Evolutionary conservation across 2,329 filamentous ascomycete species (phyloP).

Genomic region (Talaromyces sp.): DNA sequence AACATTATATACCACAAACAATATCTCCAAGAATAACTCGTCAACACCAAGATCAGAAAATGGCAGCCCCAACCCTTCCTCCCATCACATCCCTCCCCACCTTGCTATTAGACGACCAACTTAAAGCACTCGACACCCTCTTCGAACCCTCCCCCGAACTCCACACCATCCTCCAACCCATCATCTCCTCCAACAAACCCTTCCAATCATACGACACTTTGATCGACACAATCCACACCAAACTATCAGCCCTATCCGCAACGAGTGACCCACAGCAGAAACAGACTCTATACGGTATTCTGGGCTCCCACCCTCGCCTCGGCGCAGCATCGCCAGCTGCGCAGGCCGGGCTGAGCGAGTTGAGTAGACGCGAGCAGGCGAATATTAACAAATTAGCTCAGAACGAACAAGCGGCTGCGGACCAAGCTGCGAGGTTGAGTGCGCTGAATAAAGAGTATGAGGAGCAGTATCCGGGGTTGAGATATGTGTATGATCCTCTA

Average conservation of each 20-base stretch:
- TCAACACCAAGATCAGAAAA: background rate
- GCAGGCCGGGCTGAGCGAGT: slow-evolving; percentile 65
- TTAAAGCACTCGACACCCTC: slow-evolving; percentile 65
- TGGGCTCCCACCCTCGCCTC: slow-evolving; percentile 78
- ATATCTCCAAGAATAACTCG: background rate
- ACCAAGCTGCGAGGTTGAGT: slow-evolving; percentile 57
- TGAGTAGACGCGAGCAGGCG: slow-evolving; percentile 79
- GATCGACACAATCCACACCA: slow-evolving; percentile 62
- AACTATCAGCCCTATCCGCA: slow-evolving; percentile 60
- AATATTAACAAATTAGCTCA: slow-evolving; percentile 55
- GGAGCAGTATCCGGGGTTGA: slow-evolving; percentile 71
- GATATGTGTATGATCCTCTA: slow-evolving; percentile 60
- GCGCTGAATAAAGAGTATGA: slow-evolving; percentile 76
- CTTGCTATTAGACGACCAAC: slow-evolving; percentile 55
- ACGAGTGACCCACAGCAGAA: slow-evolving; percentile 51
- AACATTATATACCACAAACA: background rate
- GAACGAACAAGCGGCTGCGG: slow-evolving; percentile 37
- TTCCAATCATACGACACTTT: slow-evolving; percentile 69
- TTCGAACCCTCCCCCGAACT: slow-evolving; percentile 80
- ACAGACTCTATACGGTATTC: slow-evolving; percentile 64
- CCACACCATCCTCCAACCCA: slow-evolving; percentile 66
- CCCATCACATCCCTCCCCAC: slow-evolving; percentile 54
- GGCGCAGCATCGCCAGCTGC: slow-evolving; percentile 53
- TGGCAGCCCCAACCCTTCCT: slow-evolving; percentile 49
- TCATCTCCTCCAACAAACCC: slow-evolving; percentile 53